Base-by-base conservation (phyloP, 495 filamentous ascomycete genomes). In the Barbatosphaeria neglecta region DNA sequence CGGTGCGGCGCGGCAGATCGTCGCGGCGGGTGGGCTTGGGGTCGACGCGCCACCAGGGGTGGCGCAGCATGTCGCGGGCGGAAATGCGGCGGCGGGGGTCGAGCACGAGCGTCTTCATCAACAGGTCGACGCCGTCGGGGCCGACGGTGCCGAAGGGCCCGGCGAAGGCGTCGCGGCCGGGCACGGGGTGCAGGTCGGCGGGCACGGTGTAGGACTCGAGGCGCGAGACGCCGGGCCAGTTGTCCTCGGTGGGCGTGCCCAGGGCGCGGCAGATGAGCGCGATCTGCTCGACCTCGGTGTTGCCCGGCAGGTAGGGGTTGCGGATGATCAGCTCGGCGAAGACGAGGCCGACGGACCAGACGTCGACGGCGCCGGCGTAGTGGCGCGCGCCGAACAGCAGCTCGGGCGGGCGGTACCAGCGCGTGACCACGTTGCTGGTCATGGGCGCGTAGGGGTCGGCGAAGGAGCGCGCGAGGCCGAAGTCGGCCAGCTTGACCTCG, bases 341-440 rank as follows among this genome's bases (percentile, higher is more conserved):
- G 0, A 99, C 90, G 56, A 83, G 74, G 16, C 86, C 93, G 46
- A 93, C 83, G n/a, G 84, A 89, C 90, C 90, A 99, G 38, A 99
- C 70, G 60, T 99, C 93, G 22, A 97, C 92, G 1, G 81, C 84
- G 4, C 85, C 86, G 25, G 83, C 83, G 66, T 99, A 99, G 64
- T 89, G 83, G 42, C 81, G 75, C 2, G 90, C 88, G 42, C 87
- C 86, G 58, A 85, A 95, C 24, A 97, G 77, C 28, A 99, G 76
- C 69, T 99, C 92, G 1, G 89, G 92, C 4, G 90, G 87, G 13
- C 92, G 77, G 66, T 99, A 97, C 89, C 90, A 99, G 18, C 87
- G 79, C 37, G 93, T 99, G 63, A 97, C 94, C 44, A 97, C 90
- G 55, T 90, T 88, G 54, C 81, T 77, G 11, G 90, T 96, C 93